Conservation (phyloP, 2,329 filamentous ascomycete species). For the Chrysosphaeria jannelii region DNA sequence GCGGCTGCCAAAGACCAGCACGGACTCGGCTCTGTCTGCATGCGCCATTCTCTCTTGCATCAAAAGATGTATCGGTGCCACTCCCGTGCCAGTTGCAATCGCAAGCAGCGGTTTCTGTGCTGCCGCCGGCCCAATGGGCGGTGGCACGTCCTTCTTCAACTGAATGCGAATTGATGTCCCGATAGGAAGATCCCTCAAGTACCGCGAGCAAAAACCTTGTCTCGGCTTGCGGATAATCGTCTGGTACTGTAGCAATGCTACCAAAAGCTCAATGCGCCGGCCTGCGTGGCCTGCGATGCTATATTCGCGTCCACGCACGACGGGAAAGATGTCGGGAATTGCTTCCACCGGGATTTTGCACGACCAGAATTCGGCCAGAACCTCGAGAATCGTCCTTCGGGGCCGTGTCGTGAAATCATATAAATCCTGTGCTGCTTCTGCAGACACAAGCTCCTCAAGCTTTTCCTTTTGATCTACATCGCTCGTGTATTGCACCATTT, state of each 20-base stretch:
- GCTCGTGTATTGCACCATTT: constrained; percentile 43
- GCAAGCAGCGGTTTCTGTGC: constrained; percentile 32
- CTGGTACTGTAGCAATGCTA: constrained; percentile 74
- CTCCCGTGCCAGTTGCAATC: constrained; percentile 59
- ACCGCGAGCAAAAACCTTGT: constrained; percentile 71
- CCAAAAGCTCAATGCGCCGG: constrained; percentile 31
- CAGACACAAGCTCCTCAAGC: constrained; percentile 53
- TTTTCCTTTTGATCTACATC: constrained; percentile 50
- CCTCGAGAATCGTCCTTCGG: constrained; percentile 69
- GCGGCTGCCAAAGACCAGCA: constrained; percentile 66
- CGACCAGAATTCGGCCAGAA: constrained; percentile 65
- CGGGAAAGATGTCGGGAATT: constrained; percentile 42
- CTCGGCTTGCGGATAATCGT: constrained; percentile 63
- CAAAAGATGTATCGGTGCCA: constrained; percentile 59
- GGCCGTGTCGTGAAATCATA: constrained; percentile 89
- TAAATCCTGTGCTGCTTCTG: constrained; percentile 61
- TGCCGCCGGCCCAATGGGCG: constrained; percentile 12
- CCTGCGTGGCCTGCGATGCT: constrained; percentile 62
- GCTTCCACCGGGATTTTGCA: constrained; percentile 55
- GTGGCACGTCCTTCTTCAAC: constrained; percentile 18
- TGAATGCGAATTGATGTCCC: constrained; percentile 29
- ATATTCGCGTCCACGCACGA: constrained; percentile 71
- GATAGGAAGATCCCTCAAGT: constrained; percentile 33
- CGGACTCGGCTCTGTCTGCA: constrained; percentile 7
- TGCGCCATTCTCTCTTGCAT: constrained; percentile 35